phyloP scores from a whole-genome alignment of 148 eudicot genomes.

The Gaultheria prostrata region DNA sequence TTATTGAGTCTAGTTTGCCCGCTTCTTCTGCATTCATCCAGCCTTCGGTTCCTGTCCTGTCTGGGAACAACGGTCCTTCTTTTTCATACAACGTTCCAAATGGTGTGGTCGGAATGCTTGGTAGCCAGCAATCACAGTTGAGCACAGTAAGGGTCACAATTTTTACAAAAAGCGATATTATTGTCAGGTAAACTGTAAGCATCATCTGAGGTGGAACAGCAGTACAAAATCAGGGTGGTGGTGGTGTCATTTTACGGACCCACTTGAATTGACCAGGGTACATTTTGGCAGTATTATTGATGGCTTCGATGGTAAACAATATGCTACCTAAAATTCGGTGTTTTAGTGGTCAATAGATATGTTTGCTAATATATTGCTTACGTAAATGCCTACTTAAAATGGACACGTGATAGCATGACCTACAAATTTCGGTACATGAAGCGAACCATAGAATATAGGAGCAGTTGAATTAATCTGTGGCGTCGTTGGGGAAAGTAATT shows the following conservation, averaged over 20 bases:
- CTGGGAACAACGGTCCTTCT: slow-evolving; percentile 23
- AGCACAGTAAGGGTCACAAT: slow-evolving; percentile 19
- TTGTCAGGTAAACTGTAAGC: not conserved
- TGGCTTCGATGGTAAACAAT: not conserved
- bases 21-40: slow-evolving; percentile 27
- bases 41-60: slow-evolving; percentile 22
- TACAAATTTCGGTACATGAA: not conserved
- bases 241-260: slow-evolving; percentile 14
- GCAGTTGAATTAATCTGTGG: not conserved
- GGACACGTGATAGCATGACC: not conserved
- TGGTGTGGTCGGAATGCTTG: slow-evolving; percentile 8
- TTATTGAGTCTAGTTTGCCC: slow-evolving; percentile 20
- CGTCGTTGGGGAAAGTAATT: not conserved
- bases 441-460: not conserved
- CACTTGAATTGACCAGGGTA: not conserved
- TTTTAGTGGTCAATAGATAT: not conserved
- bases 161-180: not conserved
- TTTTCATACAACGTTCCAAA: slow-evolving; percentile 31
- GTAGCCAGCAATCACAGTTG: slow-evolving; percentile 19
- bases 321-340: not conserved
- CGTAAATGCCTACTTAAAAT: not conserved
- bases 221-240: not conserved
- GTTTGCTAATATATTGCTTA: not conserved
- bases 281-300: not conserved
- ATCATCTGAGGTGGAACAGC: not conserved